A percentile compares a stretch with the other conserved stretches of the same genome.
phyloP scores from a whole-genome alignment of 2,329 filamentous ascomycete genomes.

The Dactylella cylindrospora region DNA sequence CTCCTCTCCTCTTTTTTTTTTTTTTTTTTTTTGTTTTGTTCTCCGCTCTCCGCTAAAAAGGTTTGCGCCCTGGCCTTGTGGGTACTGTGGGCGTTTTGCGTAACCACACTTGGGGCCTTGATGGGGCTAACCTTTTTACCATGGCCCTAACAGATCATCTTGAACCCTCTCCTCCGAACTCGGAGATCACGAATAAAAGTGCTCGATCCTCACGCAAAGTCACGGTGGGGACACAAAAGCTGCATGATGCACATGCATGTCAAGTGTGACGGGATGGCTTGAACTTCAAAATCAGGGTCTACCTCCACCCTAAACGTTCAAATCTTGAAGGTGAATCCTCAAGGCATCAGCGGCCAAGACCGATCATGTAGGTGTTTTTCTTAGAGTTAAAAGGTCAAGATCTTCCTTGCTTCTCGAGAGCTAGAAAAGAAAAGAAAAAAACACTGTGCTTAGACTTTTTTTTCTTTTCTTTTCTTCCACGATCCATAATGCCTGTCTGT shows the following conservation, averaged over 20 bases:
- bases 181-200: conserved; percentile 8
- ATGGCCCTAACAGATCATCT: not conserved
- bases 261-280: conserved; percentile 14
- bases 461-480: too few relatives aligned
- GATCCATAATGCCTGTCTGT: too few relatives aligned
- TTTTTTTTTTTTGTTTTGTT: too few relatives aligned
- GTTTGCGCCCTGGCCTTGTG: too few relatives aligned
- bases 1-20: too few relatives aligned
- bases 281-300: conserved; percentile 12
- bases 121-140: too few relatives aligned
- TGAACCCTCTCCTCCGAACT: conserved; percentile 25
- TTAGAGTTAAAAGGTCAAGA: conserved; percentile 11
- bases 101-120: too few relatives aligned
- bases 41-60: too few relatives aligned
- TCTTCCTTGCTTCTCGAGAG: conserved; percentile 23
- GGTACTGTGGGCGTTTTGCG: too few relatives aligned
- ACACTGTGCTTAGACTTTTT: too few relatives aligned
- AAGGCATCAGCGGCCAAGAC: conserved; percentile 44
- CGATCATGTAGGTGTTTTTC: too few relatives aligned
- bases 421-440: too few relatives aligned
- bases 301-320: not conserved
- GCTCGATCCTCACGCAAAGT: not conserved
- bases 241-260: conserved; percentile 20
- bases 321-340: not conserved
- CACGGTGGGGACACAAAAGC: conserved; percentile 1